Conservation (phyloP, 2,329 filamentous ascomycete species). For the Fusarium hostae region DNA sequence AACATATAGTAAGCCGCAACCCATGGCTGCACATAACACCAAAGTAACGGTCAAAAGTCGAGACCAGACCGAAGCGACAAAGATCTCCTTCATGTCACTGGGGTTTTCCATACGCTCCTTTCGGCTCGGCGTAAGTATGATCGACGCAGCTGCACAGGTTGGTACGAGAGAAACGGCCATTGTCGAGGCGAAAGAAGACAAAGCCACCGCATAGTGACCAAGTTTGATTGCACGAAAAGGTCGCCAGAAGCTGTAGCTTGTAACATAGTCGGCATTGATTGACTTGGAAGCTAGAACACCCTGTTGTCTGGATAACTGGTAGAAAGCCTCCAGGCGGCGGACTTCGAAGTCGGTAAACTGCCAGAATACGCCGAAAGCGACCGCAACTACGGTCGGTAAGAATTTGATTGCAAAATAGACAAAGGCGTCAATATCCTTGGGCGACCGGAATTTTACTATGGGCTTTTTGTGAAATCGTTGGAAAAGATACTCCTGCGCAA, state of each 20-base stretch:
- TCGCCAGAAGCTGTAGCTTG: slow-evolving; percentile 72
- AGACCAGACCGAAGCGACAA: slow-evolving; percentile 68
- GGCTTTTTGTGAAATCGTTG: slow-evolving; percentile 58
- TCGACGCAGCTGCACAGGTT: slow-evolving; percentile 72
- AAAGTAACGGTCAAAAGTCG: slow-evolving; percentile 68
- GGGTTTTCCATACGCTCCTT: slow-evolving; percentile 56
- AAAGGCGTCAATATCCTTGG: slow-evolving; percentile 60
- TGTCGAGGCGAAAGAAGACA: slow-evolving; percentile 72
- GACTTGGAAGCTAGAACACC: slow-evolving; percentile 73
- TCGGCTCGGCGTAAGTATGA: slow-evolving; percentile 66
- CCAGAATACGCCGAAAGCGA: slow-evolving; percentile 72
- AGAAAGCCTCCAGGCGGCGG: slow-evolving; percentile 73
- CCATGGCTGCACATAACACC: slow-evolving; percentile 66
- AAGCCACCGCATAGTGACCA: slow-evolving; percentile 74
- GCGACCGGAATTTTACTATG: slow-evolving; percentile 61
- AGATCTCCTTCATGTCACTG: slow-evolving; percentile 62
- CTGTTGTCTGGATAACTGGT: slow-evolving; percentile 69
- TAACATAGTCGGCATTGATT: slow-evolving; percentile 80
- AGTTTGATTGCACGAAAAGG: slow-evolving; percentile 71
- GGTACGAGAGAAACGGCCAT: slow-evolving; percentile 76
- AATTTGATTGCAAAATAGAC: slow-evolving; percentile 73
- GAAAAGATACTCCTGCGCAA: slow-evolving; percentile 65
- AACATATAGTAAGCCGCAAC: slow-evolving; percentile 67
- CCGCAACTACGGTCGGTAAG: slow-evolving; percentile 68
- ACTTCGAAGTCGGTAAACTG: slow-evolving; percentile 74